Percentiles rank a stretch among this genome's conserved stretches.
Evolutionary conservation across 768 basidiomycete genomes (phyloP).

Genomic region (Gloeopeniophorella convolvens): DNA sequence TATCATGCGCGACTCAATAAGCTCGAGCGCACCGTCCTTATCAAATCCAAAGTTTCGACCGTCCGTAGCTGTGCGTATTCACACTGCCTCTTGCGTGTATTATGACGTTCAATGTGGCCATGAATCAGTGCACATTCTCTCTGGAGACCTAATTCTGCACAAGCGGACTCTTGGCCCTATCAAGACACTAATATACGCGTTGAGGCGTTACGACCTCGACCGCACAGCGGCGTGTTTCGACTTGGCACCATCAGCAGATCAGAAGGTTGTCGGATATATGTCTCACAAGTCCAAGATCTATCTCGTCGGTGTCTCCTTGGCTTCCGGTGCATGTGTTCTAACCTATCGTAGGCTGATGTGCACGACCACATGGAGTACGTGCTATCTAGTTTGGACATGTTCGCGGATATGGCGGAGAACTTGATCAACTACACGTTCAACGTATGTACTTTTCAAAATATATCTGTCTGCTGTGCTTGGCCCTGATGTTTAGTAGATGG

Average conservation of each 20-base stretch:
- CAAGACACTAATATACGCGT: slow-evolving; percentile 59
- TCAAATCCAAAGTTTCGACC: slow-evolving; percentile 54
- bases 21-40: slow-evolving; percentile 53
- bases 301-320: slow-evolving; percentile 38
- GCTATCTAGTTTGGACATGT: slow-evolving; percentile 65
- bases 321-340: background rate
- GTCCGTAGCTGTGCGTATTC: slow-evolving; percentile 47
- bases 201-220: slow-evolving; percentile 65
- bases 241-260: slow-evolving; percentile 21
- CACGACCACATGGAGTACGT: slow-evolving; percentile 74
- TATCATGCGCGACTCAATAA: slow-evolving; percentile 58
- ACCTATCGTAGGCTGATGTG: slow-evolving; percentile 51
- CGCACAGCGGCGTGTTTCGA: slow-evolving; percentile 54
- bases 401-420: slow-evolving; percentile 62
- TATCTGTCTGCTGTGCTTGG: slow-evolving; percentile 5
- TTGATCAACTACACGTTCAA: slow-evolving; percentile 72
- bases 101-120: no score
- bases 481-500: slow-evolving; percentile 39
- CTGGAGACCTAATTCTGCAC: slow-evolving; percentile 66
- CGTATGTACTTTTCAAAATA: no score
- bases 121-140: slow-evolving; percentile 61
- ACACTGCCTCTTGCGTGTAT: background rate
- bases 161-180: slow-evolving; percentile 71
- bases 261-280: slow-evolving; percentile 52
- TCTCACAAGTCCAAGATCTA: slow-evolving; percentile 66